Evolutionary conservation across 148 eudicot species (phyloP).

Genomic region (Chenopodium suecicum): DNA sequence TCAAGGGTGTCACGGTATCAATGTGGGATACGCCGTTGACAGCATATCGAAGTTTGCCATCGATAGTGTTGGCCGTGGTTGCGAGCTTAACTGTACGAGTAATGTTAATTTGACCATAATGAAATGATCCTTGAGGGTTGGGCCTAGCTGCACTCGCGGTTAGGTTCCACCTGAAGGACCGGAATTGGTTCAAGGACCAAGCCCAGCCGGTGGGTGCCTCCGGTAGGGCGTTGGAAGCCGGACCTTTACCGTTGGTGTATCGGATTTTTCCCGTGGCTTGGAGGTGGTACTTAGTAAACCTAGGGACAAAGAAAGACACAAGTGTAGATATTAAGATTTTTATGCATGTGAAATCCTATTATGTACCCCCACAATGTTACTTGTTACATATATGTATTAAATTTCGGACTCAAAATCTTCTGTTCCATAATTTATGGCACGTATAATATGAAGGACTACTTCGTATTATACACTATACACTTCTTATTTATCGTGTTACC

Average conservation of each 20-base stretch:
- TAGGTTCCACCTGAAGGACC: conserved; percentile 63
- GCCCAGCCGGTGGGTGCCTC: conserved; percentile 53
- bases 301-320: background rate
- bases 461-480: no score
- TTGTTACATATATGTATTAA: no score
- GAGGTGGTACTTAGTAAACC: conserved; percentile 50
- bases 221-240: conserved; percentile 47
- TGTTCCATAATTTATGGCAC: no score
- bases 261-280: conserved; percentile 45
- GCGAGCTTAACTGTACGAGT: conserved; percentile 46
- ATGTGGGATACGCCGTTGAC: conserved; percentile 57
- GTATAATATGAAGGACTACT: no score
- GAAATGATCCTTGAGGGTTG: conserved; percentile 68
- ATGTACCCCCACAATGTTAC: no score
- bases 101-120: conserved; percentile 52
- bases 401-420: no score
- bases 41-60: conserved; percentile 51
- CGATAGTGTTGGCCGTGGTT: conserved; percentile 30
- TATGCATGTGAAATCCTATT: no score
- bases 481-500: no score
- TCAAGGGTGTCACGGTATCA: conserved; percentile 41
- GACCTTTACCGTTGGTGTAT: conserved; percentile 33
- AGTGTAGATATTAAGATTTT: no score
- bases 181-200: conserved; percentile 66
- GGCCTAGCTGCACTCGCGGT: conserved; percentile 75